These are phyloP conservation scores for Acer negundo DNA, from an alignment of 345 rosid species.

Conservation along the genomic window DNA sequence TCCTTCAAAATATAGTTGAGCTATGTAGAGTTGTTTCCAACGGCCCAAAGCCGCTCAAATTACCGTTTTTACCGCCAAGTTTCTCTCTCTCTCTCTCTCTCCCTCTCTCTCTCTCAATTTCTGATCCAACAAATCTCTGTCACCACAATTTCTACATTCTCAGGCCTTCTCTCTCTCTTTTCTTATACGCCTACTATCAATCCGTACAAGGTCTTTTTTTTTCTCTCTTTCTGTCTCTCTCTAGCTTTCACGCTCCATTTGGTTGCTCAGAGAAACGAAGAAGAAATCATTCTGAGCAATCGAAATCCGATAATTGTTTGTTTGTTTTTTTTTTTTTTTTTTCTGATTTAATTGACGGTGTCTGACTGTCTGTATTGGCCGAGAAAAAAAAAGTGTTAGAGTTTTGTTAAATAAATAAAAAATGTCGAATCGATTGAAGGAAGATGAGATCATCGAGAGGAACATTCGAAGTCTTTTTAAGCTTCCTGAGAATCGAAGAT, in stretches of 20 bases:
- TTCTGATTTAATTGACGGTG: too few species aligned
- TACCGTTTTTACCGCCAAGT: slow-evolving; percentile 32
- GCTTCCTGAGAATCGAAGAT: slow-evolving; percentile 76
- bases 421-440: slow-evolving; percentile 62
- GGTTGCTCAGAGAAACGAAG: slow-evolving; percentile 9
- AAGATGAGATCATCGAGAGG: slow-evolving; percentile 70
- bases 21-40: background rate
- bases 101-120: slow-evolving; percentile 12
- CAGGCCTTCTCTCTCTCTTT: background rate
- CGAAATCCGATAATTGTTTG: background rate
- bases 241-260: background rate
- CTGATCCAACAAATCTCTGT: background rate
- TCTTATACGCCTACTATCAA: background rate
- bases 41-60: slow-evolving; percentile 3
- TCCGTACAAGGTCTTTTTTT: background rate
- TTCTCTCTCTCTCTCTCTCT: slow-evolving; percentile 33
- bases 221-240: too few species aligned
- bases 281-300: background rate
- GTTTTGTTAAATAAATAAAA: background rate
- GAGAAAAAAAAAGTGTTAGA: background rate
- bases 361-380: too few species aligned
- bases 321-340: background rate
- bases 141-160: background rate
- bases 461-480: slow-evolving; percentile 68
- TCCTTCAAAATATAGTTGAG: slow-evolving; percentile 5